Conservation (phyloP, 2,329 filamentous ascomycete genomes). For the Penicillium vulpinum region DNA sequence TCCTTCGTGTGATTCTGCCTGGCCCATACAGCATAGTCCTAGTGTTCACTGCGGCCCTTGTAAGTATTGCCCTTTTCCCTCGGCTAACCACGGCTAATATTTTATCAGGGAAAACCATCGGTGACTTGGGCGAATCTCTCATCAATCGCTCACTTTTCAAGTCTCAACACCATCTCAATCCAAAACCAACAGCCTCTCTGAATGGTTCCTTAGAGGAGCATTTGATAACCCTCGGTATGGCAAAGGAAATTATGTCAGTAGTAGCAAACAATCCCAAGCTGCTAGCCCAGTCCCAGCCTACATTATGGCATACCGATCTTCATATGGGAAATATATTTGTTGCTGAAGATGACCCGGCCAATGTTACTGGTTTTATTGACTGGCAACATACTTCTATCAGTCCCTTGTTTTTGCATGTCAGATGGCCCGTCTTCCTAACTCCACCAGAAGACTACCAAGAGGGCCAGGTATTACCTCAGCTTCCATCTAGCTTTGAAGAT, state of each 20-base stretch:
- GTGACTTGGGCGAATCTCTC: conserved; percentile 1
- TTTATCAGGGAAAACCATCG: conserved; percentile 3
- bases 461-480: conserved; percentile 16
- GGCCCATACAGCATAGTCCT: neutral
- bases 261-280: conserved; percentile 9
- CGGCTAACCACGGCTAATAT: neutral
- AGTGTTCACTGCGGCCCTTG: conserved; percentile 1
- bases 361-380: conserved; percentile 19
- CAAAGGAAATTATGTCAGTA: conserved; percentile 7
- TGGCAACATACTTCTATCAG: conserved; percentile 24
- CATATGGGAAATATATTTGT: conserved; percentile 36
- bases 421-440: conserved; percentile 21
- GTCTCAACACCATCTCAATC: neutral
- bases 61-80: neutral
- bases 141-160: conserved; percentile 1
- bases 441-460: conserved; percentile 18
- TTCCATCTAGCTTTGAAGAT: conserved; percentile 20
- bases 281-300: conserved; percentile 13
- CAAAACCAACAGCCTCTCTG: neutral
- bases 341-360: conserved; percentile 18
- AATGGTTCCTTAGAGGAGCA: conserved; percentile 1
- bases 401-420: conserved; percentile 21
- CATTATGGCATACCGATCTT: conserved; percentile 22
- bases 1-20: conserved; percentile 9
- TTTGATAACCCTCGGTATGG: conserved; percentile 6